A percentile compares a stretch with the other conserved stretches of the same genome.
These are phyloP conservation scores for Aspergillus aculeatinus DNA, from an alignment of 2,329 filamentous ascomycete species.

Conservation along the genomic window DNA sequence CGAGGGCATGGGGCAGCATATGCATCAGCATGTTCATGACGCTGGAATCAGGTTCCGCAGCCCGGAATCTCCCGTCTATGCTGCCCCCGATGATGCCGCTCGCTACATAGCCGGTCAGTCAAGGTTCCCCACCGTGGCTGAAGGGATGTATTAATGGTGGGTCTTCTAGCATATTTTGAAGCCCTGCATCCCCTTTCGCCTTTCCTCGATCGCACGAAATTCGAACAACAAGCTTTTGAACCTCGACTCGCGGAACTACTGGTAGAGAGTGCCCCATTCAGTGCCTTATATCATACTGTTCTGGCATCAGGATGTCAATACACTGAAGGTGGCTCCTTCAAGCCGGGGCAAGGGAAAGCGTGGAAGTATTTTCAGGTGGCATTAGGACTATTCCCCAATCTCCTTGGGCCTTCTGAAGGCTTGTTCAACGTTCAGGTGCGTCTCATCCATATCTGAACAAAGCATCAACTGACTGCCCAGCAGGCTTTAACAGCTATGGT, in stretches of 20 bases:
- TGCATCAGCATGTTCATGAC: not conserved
- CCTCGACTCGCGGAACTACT: not conserved
- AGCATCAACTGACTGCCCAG: not conserved
- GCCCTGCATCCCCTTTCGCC: not conserved
- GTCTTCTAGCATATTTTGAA: not conserved
- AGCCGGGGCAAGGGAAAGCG: not conserved
- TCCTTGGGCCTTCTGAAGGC: not conserved
- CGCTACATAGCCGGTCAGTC: not conserved
- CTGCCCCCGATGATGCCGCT: not conserved
- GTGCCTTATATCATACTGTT: not conserved
- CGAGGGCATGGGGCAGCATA: not conserved
- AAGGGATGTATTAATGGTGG: not conserved
- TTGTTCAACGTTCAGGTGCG: conserved; percentile 7
- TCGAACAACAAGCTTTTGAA: not conserved
- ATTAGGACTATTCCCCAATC: not conserved
- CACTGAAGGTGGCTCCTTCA: not conserved
- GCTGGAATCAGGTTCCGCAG: not conserved
- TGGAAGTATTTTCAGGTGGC: conserved; percentile 6
- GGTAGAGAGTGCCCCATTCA: not conserved
- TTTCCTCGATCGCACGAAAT: not conserved
- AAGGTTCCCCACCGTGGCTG: no score
- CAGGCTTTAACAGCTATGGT: conserved; percentile 31
- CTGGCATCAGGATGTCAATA: not conserved
- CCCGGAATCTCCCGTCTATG: not conserved
- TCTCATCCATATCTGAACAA: not conserved